phyloP scores from a whole-genome alignment of 768 basidiomycete species.

The Mycena latifolia region DNA sequence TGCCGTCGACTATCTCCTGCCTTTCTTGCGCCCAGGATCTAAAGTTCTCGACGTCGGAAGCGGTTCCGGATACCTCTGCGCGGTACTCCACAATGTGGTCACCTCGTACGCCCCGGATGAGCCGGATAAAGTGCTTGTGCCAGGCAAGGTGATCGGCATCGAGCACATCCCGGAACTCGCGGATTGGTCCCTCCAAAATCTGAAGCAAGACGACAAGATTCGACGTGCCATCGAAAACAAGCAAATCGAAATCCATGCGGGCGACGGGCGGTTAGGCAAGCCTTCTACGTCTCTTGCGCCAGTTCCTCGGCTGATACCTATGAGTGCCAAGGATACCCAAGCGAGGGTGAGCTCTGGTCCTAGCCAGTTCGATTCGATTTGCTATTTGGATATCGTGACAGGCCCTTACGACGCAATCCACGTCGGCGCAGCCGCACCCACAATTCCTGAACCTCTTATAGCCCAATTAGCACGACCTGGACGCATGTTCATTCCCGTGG shows the following conservation, averaged over 20 bases:
- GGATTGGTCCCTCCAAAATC: slow-evolving; percentile 75
- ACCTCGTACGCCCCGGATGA: slow-evolving; percentile 38
- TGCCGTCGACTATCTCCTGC: slow-evolving; percentile 82
- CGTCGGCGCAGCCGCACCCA: slow-evolving; percentile 92
- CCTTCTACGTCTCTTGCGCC: slow-evolving; percentile 1
- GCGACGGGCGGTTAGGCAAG: slow-evolving; percentile 84
- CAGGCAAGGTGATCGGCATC: slow-evolving; percentile 84
- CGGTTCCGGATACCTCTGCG: slow-evolving; percentile 89
- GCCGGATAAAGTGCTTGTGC: slow-evolving; percentile 16
- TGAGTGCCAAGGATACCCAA: slow-evolving; percentile 47
- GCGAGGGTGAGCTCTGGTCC: slow-evolving; percentile 43
- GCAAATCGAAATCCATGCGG: slow-evolving; percentile 72
- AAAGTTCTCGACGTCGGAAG: slow-evolving; percentile 91
- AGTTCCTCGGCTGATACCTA: not conserved
- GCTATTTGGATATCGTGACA: slow-evolving; percentile 31
- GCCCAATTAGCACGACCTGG: slow-evolving; percentile 84
- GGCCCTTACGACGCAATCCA: slow-evolving; percentile 90
- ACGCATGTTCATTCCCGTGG: slow-evolving; percentile 95
- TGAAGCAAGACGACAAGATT: slow-evolving; percentile 73
- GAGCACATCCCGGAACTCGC: slow-evolving; percentile 91
- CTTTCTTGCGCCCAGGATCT: slow-evolving; percentile 76
- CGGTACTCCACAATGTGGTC: slow-evolving; percentile 80
- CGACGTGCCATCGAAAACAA: slow-evolving; percentile 62
- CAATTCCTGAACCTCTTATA: slow-evolving; percentile 75
- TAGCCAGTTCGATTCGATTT: not conserved